phyloP scores from a whole-genome alignment of 139 green algal species.

The Diplosphaera chodatii region DNA sequence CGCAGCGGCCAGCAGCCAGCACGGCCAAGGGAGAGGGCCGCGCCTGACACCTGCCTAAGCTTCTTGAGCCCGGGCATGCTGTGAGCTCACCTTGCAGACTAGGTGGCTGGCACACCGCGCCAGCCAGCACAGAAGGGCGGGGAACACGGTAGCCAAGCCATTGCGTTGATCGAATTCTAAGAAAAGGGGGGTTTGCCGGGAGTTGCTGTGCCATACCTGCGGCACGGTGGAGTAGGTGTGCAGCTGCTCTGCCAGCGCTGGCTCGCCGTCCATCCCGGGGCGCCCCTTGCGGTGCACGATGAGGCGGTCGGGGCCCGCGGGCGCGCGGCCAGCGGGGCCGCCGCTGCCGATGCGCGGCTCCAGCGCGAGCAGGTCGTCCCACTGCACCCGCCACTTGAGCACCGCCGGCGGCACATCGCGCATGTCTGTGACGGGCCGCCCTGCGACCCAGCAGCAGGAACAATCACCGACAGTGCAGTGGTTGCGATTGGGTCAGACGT shows the following conservation, averaged over 20 bases:
- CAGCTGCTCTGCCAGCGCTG: constrained; percentile 62
- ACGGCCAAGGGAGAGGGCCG: no score
- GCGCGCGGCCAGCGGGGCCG: constrained; percentile 5
- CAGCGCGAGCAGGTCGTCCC: constrained; percentile 52
- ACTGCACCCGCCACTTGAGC: constrained; percentile 25
- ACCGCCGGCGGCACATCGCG: constrained; percentile 36
- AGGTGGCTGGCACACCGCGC: no score
- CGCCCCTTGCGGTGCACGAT: constrained; percentile 65
- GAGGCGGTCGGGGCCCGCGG: constrained; percentile 43
- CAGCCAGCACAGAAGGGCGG: no score
- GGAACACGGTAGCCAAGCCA: no score
- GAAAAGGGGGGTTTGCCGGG: neutral
- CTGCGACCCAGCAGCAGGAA: neutral
- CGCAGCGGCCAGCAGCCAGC: constrained; percentile 23
- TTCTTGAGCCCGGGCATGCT: no score
- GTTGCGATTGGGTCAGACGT: no score
- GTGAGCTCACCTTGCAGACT: no score
- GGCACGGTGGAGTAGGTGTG: constrained; percentile 47
- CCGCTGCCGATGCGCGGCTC: constrained; percentile 27
- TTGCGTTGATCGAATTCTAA: no score
- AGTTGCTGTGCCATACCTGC: constrained; percentile 41
- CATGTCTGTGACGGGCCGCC: neutral
- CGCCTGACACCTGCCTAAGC: no score
- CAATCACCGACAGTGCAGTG: neutral
- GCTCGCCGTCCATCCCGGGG: constrained; percentile 27